phyloP scores from a whole-genome alignment of 805 yeast genomes.

The Ogataea sp. region DNA sequence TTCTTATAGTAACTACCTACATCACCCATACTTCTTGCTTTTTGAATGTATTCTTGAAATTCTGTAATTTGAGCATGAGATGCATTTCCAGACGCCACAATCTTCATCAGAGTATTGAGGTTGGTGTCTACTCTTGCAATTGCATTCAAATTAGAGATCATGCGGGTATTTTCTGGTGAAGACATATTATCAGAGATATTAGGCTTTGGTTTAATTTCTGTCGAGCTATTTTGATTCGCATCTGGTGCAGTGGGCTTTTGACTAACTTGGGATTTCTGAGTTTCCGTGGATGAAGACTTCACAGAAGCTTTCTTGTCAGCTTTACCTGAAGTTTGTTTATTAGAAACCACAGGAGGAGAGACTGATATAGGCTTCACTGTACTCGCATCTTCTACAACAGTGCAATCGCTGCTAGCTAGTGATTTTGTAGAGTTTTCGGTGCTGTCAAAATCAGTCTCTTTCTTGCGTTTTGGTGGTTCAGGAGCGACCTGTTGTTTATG shows the following conservation, averaged over 20 bases:
- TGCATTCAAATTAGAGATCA: constrained; percentile 78
- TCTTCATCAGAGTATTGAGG: constrained; percentile 66
- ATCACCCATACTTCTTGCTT: constrained; percentile 70
- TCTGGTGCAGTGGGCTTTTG: neutral
- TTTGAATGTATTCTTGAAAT: constrained; percentile 73
- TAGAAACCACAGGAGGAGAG: no score
- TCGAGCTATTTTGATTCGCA: no score
- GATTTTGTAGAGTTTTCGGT: no score
- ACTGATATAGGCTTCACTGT: no score
- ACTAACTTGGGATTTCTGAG: no score
- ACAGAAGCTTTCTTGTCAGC: neutral
- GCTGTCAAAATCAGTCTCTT: no score
- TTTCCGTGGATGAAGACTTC: no score
- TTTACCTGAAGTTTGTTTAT: no score
- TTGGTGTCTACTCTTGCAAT: constrained; percentile 71
- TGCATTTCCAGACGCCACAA: constrained; percentile 81
- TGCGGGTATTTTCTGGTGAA: constrained; percentile 61
- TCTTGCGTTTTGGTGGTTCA: no score
- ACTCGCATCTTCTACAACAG: no score
- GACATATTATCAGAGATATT: constrained; percentile 21
- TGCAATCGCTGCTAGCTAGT: no score
- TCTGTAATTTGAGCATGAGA: constrained; percentile 59
- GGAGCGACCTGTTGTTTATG: no score
- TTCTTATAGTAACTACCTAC: constrained; percentile 18
- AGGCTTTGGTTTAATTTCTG: constrained; percentile 13